Percentiles rank a stretch among this genome's conserved stretches.
Conservation (phyloP, 2,329 filamentous ascomycete genomes). For the Pseudopyrenochaeta lycopersici region DNA sequence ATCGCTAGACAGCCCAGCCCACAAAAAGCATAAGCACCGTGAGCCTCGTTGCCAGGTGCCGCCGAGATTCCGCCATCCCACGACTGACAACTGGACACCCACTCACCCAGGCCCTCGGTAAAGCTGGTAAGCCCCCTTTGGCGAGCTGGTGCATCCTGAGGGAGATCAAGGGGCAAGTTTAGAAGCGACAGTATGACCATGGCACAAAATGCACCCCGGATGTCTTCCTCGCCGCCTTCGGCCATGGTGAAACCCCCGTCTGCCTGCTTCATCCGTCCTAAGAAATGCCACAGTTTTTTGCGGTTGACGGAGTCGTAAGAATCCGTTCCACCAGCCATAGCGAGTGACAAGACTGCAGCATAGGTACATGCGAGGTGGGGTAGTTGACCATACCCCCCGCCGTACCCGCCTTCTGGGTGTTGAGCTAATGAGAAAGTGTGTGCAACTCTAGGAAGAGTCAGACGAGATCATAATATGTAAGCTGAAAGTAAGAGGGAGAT, state of each 20-base stretch:
- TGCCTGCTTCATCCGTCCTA: slow-evolving; percentile 83
- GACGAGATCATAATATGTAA: slow-evolving; percentile 13
- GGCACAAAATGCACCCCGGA: slow-evolving; percentile 92
- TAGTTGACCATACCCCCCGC: slow-evolving; percentile 89
- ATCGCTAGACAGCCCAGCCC: slow-evolving; percentile 89
- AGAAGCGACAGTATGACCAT: slow-evolving; percentile 84
- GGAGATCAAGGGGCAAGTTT: slow-evolving; percentile 81
- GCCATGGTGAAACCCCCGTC: slow-evolving; percentile 92
- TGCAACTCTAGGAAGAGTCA: slow-evolving; percentile 61
- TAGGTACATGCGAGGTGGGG: slow-evolving; percentile 92
- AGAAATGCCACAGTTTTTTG: slow-evolving; percentile 87
- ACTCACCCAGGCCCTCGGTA: slow-evolving; percentile 77
- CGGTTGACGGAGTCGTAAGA: slow-evolving; percentile 81
- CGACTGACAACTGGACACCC: slow-evolving; percentile 88
- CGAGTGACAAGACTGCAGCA: slow-evolving; percentile 80
- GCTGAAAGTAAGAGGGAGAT: neutral
- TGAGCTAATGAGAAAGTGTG: slow-evolving; percentile 83
- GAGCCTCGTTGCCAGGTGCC: slow-evolving; percentile 86
- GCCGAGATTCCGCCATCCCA: slow-evolving; percentile 94
- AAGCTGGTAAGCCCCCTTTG: slow-evolving; percentile 71
- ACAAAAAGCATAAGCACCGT: slow-evolving; percentile 97
- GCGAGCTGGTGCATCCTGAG: slow-evolving; percentile 74
- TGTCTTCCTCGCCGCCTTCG: slow-evolving; percentile 88
- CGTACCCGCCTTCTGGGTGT: slow-evolving; percentile 85
- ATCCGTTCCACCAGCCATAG: slow-evolving; percentile 78